phyloP scores from a whole-genome alignment of 108 stramenopile genomes.

The Fistulifera pelliculosa region DNA sequence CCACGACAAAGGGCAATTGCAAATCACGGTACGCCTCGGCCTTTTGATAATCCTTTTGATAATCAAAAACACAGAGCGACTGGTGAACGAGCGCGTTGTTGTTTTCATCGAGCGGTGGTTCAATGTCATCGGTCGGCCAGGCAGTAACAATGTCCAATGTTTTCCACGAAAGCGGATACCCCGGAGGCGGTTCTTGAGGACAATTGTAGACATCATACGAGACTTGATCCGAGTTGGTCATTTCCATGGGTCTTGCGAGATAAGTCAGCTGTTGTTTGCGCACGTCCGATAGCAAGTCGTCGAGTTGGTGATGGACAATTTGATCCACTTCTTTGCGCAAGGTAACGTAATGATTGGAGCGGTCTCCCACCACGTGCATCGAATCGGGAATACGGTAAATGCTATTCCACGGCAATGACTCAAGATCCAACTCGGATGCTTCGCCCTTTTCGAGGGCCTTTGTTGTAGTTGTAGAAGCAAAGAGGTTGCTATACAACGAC shows the following conservation, averaged over 20 bases:
- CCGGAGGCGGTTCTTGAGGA: constrained; percentile 58
- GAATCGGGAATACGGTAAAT: constrained; percentile 47
- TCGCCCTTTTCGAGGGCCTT: neutral
- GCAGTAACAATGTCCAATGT: no score
- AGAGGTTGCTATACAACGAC: no score
- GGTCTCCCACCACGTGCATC: constrained; percentile 51
- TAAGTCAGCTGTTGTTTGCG: no score
- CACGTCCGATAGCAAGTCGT: neutral
- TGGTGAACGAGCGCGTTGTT: constrained; percentile 36
- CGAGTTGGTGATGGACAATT: constrained; percentile 37
- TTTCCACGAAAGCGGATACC: constrained; percentile 70
- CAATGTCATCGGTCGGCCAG: neutral
- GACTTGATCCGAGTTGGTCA: constrained; percentile 3
- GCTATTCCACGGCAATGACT: constrained; percentile 7
- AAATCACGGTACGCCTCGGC: constrained; percentile 73
- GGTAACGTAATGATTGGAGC: constrained; percentile 35
- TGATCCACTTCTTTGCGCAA: constrained; percentile 45
- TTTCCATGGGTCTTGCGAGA: neutral
- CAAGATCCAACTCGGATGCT: neutral
- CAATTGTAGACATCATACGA: constrained; percentile 76
- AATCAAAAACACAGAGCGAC: constrained; percentile 79
- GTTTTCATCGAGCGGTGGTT: neutral
- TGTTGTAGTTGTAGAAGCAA: no score
- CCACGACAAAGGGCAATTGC: constrained; percentile 95
- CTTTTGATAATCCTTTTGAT: constrained; percentile 70